These are phyloP conservation scores for Hypomyces rosellus DNA, from an alignment of 2,329 filamentous ascomycete genomes.

Conservation along the genomic window DNA sequence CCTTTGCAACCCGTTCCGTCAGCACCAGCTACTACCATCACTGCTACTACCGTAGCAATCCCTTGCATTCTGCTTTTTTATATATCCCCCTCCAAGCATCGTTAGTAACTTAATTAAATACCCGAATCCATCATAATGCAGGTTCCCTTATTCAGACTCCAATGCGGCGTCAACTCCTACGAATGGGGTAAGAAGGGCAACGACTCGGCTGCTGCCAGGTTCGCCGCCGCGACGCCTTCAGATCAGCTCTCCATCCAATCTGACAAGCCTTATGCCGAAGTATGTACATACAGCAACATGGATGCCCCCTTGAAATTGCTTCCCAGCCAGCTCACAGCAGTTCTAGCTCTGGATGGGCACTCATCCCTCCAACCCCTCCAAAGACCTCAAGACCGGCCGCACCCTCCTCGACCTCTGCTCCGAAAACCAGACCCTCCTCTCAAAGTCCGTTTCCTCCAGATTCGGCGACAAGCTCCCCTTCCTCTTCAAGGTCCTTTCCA, in stretches of 20 bases:
- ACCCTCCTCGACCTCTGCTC: constrained; percentile 81
- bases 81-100: background rate
- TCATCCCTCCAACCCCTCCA: constrained; percentile 91
- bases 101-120: background rate
- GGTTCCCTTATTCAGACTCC: constrained; percentile 76
- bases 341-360: constrained; percentile 96
- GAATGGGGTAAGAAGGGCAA: constrained; percentile 96
- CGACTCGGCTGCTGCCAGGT: constrained; percentile 82
- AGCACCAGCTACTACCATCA: background rate
- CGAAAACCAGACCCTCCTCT: constrained; percentile 79
- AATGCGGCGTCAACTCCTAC: constrained; percentile 94
- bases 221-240: constrained; percentile 76
- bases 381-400: constrained; percentile 75
- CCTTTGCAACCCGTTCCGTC: background rate
- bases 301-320: no score
- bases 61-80: no score
- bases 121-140: constrained; percentile 43
- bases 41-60: no score
- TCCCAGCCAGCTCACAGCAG: background rate
- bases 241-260: constrained; percentile 69
- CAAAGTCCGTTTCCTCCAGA: constrained; percentile 61
- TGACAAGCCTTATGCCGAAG: constrained; percentile 92
- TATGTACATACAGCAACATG: no score
- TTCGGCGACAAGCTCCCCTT: constrained; percentile 86
- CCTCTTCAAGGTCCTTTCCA: constrained; percentile 95